Evolutionary conservation across 78 protist genomes (phyloP), one percentile per base, ranked within the genome.

Genomic region (Cavenderia fasciculata): DNA sequence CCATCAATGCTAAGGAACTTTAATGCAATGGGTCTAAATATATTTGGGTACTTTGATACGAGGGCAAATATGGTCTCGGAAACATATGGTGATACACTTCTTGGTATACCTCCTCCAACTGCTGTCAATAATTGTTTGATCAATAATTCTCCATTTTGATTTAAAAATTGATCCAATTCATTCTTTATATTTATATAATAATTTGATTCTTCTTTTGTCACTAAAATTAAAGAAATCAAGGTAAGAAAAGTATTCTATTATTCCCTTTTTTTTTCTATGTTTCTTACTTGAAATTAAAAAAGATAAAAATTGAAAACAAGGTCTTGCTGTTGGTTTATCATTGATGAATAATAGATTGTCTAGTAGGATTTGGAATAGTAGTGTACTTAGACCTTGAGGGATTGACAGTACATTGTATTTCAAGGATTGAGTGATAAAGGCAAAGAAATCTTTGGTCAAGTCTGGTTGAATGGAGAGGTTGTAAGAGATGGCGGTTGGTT

Each of bases 401-500:
- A 78, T 41, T 47, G 87, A 78, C 4, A 0, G 25, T 14, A 54
- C 46, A 40, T 62, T 78, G 44, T 78, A 78, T 4, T 38, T 78
- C 16, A 78, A 38, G 21, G 43, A 78, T 36, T 78, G 87, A 3
- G 36, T 11, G 29, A 62, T 11, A 14, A 78, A 21, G n/a, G 74
- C 33, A 27, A 65, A 78, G 21, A 38, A 78, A 12, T 65, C 87
- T 54, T 78, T 78, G 43, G 75, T 65, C 5, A 78, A 51, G 14
- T 38, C 49, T n/a, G 87, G 87, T n/a, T 46, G 31, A 19, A 78
- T 78, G 33, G 87, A 62, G 23, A 78, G 40, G 27, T 78, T 78
- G 49, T 62, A 78, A n/a, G n/a, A n/a, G n/a, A n/a, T n/a, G n/a
- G n/a, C n/a, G n/a, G n/a, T n/a, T n/a, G n/a, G n/a, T 69, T 23